Evolutionary conservation across 208 protist genomes (phyloP).

Genomic region (Crithidia acanthocephali): DNA sequence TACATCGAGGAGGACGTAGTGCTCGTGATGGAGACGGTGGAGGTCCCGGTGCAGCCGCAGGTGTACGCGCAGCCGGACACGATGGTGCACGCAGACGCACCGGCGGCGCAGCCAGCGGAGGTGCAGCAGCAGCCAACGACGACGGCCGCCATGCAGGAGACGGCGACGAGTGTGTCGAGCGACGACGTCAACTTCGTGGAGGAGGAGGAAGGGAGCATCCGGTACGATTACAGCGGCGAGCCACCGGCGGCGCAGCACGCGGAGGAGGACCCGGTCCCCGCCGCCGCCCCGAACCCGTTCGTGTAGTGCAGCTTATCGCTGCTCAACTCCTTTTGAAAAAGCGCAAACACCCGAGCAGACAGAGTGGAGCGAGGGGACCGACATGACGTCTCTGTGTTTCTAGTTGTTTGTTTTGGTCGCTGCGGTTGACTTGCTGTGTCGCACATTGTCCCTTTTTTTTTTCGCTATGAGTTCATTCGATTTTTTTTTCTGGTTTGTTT

Average conservation of each 20-base stretch:
- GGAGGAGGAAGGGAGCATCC: neutral
- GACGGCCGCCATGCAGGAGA: neutral
- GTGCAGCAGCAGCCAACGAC: neutral
- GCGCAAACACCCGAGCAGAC: slow-evolving; percentile 1
- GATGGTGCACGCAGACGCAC: slow-evolving; percentile 4
- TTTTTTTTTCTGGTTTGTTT: neutral
- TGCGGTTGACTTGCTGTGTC: too few species aligned
- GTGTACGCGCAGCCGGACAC: slow-evolving; percentile 6
- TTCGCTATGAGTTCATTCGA: too few species aligned
- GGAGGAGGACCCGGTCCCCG: slow-evolving; percentile 33
- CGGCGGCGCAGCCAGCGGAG: neutral
- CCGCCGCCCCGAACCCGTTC: slow-evolving; percentile 38
- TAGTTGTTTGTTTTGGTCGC: too few species aligned
- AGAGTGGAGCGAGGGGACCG: neutral
- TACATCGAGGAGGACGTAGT: slow-evolving; percentile 4
- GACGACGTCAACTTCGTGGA: slow-evolving; percentile 5
- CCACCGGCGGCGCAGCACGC: slow-evolving; percentile 13
- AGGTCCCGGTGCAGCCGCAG: neutral
- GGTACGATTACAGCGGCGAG: slow-evolving; percentile 20
- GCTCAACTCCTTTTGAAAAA: too few species aligned
- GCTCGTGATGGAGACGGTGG: neutral
- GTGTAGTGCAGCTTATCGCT: slow-evolving; percentile 1
- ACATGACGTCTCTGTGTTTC: too few species aligned
- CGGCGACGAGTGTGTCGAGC: neutral
- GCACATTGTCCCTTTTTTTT: too few species aligned